Percentiles rank a stretch among this genome's conserved stretches.
phyloP scores from a whole-genome alignment of 2,329 filamentous ascomycete genomes.

The Fusarium oligoseptatum region DNA sequence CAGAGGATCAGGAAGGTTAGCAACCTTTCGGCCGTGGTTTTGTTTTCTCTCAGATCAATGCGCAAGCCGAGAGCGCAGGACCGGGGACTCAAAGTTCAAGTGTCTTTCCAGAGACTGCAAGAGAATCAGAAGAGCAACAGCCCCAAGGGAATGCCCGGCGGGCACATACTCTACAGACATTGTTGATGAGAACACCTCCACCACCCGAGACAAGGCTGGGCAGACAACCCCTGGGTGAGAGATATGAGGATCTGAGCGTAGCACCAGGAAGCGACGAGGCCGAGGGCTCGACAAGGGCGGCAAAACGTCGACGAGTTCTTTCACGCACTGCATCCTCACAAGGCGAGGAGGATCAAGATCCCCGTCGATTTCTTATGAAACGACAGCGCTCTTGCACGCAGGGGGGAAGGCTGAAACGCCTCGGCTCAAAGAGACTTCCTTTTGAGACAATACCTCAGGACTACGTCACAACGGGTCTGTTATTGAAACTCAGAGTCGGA shows the following conservation, averaged over 20 bases:
- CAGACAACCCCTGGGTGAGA: background rate
- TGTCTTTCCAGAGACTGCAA: background rate
- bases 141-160: constrained; percentile 15
- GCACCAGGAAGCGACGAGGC: background rate
- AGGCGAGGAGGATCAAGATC: constrained; percentile 25
- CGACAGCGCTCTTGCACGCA: constrained; percentile 30
- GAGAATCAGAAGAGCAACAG: constrained; percentile 1
- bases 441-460: constrained; percentile 44
- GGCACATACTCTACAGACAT: constrained; percentile 34
- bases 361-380: constrained; percentile 38
- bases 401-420: constrained; percentile 36
- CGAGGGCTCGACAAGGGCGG: background rate
- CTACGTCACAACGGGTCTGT: constrained; percentile 33
- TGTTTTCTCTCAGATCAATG: background rate
- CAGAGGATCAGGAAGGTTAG: constrained; percentile 41
- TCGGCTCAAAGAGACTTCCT: constrained; percentile 41
- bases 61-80: constrained; percentile 5
- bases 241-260: constrained; percentile 2
- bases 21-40: constrained; percentile 22
- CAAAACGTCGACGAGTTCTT: constrained; percentile 20
- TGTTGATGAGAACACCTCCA: constrained; percentile 38
- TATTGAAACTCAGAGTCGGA: constrained; percentile 12
- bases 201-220: constrained; percentile 10
- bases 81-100: constrained; percentile 4
- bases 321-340: constrained; percentile 15